These are phyloP conservation scores for Acer negundo DNA, from an alignment of 345 rosid species.

Conservation along the genomic window DNA sequence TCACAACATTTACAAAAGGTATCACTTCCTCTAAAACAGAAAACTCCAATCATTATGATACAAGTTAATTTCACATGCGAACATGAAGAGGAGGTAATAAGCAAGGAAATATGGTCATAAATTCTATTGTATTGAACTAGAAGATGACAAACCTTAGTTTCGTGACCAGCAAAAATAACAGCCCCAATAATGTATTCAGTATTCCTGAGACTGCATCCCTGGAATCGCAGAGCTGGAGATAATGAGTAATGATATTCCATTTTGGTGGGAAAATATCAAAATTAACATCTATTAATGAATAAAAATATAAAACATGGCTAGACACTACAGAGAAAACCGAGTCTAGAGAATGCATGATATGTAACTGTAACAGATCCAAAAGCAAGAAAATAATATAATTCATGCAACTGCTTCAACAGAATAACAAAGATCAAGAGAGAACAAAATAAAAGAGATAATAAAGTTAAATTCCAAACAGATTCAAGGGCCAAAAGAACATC, in stretches of 20 bases:
- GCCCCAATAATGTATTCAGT: conserved; percentile 86
- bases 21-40: not conserved
- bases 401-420: not conserved
- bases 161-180: conserved; percentile 93
- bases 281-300: not conserved
- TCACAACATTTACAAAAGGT: conserved; percentile 10
- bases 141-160: conserved; percentile 81
- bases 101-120: not conserved
- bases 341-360: not conserved
- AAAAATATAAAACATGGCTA: not conserved
- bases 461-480: not conserved
- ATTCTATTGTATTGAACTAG: conserved; percentile 9
- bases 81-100: not conserved
- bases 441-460: not conserved
- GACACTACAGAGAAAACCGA: not conserved
- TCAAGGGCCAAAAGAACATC: no score
- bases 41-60: not conserved
- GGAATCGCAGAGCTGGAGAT: conserved; percentile 28
- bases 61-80: not conserved
- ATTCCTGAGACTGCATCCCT: conserved; percentile 99
- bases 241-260: conserved; percentile 19
- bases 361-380: not conserved
- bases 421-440: not conserved
- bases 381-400: not conserved
- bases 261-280: conserved; percentile 15